Conservation (phyloP, 1,284 basidiomycete genomes). For the Microbotryum lychnidis-dioicae region DNA sequence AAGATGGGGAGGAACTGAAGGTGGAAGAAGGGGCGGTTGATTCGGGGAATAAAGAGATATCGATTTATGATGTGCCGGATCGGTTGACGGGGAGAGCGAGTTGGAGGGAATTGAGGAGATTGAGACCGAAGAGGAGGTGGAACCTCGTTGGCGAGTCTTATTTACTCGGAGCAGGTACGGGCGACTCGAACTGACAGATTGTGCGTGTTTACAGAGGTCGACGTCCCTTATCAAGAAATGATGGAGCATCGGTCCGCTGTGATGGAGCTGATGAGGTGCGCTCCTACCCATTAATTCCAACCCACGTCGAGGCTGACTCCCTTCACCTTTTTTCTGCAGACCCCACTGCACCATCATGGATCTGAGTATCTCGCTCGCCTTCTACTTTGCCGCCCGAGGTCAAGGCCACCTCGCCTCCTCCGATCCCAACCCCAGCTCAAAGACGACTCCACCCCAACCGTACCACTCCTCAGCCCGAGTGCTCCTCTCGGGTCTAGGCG, state of each 20-base stretch:
- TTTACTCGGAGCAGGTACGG: conserved; percentile 2
- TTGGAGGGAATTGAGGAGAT: conserved; percentile 59
- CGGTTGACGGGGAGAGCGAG: conserved; percentile 70
- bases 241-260: conserved; percentile 41
- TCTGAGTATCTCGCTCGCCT: conserved; percentile 79
- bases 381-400: conserved; percentile 86
- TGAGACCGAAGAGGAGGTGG: conserved; percentile 72
- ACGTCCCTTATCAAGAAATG: conserved; percentile 70
- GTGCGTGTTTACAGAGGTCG: conserved; percentile 58
- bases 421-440: not conserved
- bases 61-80: conserved; percentile 65
- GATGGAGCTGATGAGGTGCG: conserved; percentile 58
- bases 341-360: conserved; percentile 65
- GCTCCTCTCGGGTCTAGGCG: conserved; percentile 82
- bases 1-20: conserved; percentile 5
- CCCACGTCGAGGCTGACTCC: conserved; percentile 44
- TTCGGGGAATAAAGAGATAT: conserved; percentile 4
- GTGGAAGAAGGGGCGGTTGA: not conserved
- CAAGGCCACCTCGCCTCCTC: conserved; percentile 46
- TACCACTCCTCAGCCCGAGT: conserved; percentile 74
- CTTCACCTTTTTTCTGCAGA: conserved; percentile 47
- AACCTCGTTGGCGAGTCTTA: conserved; percentile 59
- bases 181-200: not conserved
- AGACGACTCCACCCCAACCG: conserved; percentile 33
- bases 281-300: not conserved